Evolutionary conservation across 495 filamentous ascomycete species (phyloP).

Genomic region (Patellaria atrata): DNA sequence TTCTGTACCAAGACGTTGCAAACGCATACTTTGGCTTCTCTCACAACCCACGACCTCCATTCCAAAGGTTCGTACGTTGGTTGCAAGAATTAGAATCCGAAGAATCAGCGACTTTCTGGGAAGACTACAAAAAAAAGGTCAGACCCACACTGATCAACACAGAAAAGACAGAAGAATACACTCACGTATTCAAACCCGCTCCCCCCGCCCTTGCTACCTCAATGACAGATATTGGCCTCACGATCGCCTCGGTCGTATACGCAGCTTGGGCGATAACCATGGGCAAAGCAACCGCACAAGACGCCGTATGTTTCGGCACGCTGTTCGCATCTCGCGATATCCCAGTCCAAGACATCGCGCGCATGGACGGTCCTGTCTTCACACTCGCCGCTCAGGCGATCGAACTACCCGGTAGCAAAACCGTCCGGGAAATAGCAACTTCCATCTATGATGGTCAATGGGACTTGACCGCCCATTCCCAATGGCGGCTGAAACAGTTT

Average conservation of each 20-base stretch:
- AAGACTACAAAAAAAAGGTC: not conserved
- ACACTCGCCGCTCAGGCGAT: not conserved
- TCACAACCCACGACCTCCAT: not conserved
- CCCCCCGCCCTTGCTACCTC: not conserved
- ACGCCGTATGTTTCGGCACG: constrained; percentile 2
- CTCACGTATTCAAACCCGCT: not conserved
- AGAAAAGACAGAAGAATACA: not conserved
- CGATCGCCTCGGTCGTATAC: constrained; percentile 2
- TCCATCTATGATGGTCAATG: constrained; percentile 6
- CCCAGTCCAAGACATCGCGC: not conserved
- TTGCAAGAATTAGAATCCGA: not conserved
- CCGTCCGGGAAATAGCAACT: not conserved
- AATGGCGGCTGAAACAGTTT: constrained; percentile 11
- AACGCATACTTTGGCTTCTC: constrained; percentile 1
- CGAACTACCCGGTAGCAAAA: not conserved
- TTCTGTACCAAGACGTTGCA: constrained; percentile 15
- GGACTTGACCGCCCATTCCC: constrained; percentile 13
- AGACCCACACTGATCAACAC: not conserved
- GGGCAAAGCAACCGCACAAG: constrained; percentile 1
- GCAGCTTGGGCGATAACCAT: constrained; percentile 5
- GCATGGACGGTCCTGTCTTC: constrained; percentile 1
- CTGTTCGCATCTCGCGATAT: not conserved
- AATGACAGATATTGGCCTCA: constrained; percentile 1
- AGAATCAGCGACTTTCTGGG: not conserved
- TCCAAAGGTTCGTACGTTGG: not conserved